phyloP scores from a whole-genome alignment of 345 rosid species.

The Gossypium thurberi region DNA sequence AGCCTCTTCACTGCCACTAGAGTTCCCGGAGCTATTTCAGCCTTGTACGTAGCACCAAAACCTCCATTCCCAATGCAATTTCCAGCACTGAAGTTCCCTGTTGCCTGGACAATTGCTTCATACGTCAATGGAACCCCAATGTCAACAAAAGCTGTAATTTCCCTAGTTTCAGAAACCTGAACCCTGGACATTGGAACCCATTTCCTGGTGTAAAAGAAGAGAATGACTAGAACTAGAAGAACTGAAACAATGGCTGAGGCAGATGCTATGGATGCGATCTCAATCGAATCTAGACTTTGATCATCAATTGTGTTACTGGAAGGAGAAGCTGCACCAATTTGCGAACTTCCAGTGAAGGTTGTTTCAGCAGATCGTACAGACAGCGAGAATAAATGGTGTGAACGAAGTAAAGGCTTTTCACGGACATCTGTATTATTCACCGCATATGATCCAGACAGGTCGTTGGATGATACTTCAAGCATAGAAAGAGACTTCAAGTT shows the following conservation, averaged over 20 bases:
- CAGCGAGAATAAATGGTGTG: slow-evolving; percentile 40
- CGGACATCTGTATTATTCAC: slow-evolving; percentile 34
- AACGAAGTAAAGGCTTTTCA: slow-evolving; percentile 41
- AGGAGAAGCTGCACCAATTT: slow-evolving; percentile 23
- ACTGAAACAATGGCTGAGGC: slow-evolving; percentile 57
- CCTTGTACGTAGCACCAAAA: slow-evolving; percentile 59
- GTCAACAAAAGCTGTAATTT: slow-evolving; percentile 45
- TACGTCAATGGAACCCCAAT: slow-evolving; percentile 37
- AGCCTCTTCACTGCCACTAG: slow-evolving; percentile 53
- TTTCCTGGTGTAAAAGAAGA: slow-evolving; percentile 40
- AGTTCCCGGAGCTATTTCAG: slow-evolving; percentile 38
- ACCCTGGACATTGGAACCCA: slow-evolving; percentile 31
- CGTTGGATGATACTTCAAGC: slow-evolving; percentile 43
- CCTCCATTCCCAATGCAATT: slow-evolving; percentile 61
- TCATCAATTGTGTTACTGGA: background rate
- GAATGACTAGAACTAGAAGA: slow-evolving; percentile 35
- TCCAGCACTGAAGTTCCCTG: slow-evolving; percentile 44
- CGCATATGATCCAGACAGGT: slow-evolving; percentile 36
- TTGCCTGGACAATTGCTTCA: slow-evolving; percentile 53
- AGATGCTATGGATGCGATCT: slow-evolving; percentile 53
- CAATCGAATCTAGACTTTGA: slow-evolving; percentile 36
- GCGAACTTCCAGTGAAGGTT: slow-evolving; percentile 20
- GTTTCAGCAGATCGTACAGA: slow-evolving; percentile 33
- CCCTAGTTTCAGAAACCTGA: slow-evolving; percentile 27
- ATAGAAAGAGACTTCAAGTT: slow-evolving; percentile 25